phyloP scores from a whole-genome alignment of 129 eudicot genomes.

The Lonicera japonica region DNA sequence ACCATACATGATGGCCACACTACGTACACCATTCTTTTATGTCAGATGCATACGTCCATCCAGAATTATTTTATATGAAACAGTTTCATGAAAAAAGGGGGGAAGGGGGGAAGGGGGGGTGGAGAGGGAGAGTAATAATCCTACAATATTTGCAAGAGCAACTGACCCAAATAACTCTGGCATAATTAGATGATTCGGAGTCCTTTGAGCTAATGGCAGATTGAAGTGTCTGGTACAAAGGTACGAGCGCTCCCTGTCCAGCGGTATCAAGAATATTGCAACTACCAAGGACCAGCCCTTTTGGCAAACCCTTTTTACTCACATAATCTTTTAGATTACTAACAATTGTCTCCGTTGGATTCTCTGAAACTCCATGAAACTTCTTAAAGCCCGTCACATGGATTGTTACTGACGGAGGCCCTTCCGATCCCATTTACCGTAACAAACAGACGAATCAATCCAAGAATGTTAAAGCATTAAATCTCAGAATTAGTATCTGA shows the following conservation, averaged over 20 bases:
- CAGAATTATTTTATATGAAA: too few species aligned
- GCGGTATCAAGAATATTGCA: conserved; percentile 95
- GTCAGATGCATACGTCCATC: too few species aligned
- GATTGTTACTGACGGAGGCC: conserved; percentile 81
- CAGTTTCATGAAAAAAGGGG: too few species aligned
- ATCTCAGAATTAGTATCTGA: conserved; percentile 1
- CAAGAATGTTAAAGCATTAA: conserved; percentile 16
- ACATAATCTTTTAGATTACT: conserved; percentile 55
- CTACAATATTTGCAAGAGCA: too few species aligned
- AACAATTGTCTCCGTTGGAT: conserved; percentile 92
- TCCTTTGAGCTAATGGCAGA: conserved; percentile 41
- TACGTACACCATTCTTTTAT: too few species aligned
- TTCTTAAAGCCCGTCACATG: conserved; percentile 95
- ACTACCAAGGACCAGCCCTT: conserved; percentile 79
- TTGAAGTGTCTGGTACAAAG: conserved; percentile 77
- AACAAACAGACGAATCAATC: conserved; percentile 1
- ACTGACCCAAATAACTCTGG: conserved; percentile 78
- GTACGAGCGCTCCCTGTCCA: conserved; percentile 83
- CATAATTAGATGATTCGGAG: conserved; percentile 37
- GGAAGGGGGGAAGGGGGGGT: too few species aligned
- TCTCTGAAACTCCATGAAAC: conserved; percentile 96
- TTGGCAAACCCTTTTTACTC: conserved; percentile 60
- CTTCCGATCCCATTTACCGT: conserved; percentile 93
- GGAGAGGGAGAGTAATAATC: too few species aligned
- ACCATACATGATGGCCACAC: too few species aligned